A percentile compares a stretch with the other conserved stretches of the same genome.
These are phyloP conservation scores for Microdochium bolleyi DNA, from an alignment of 2,329 filamentous ascomycete species.

Conservation along the genomic window DNA sequence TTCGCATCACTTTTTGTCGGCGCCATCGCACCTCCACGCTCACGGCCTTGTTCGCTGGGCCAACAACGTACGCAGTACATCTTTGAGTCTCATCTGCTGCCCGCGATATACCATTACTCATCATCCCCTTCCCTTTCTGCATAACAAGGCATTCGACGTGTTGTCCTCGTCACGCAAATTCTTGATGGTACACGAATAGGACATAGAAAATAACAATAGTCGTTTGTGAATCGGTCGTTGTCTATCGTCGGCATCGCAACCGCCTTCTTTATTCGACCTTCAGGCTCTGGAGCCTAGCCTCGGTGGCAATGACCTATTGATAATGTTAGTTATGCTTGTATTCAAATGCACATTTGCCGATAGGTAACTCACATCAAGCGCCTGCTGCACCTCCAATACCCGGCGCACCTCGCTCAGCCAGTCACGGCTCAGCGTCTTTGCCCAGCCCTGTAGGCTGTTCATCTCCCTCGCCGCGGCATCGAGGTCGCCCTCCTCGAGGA, in stretches of 20 bases:
- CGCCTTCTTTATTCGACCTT: conserved; percentile 57
- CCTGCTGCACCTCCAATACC: conserved; percentile 91
- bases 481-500: conserved; percentile 86
- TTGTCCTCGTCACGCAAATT: too few relatives aligned
- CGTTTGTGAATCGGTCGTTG: neutral
- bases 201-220: conserved; percentile 22
- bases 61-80: too few relatives aligned
- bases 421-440: conserved; percentile 87
- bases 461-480: conserved; percentile 91
- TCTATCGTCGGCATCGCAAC: neutral
- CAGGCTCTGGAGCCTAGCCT: conserved; percentile 82
- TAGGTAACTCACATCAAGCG: conserved; percentile 70
- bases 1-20: too few relatives aligned
- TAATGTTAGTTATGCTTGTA: conserved; percentile 13
- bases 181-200: conserved; percentile 12
- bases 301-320: conserved; percentile 72
- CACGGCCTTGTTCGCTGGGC: too few relatives aligned
- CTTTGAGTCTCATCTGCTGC: too few relatives aligned
- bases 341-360: neutral
- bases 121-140: too few relatives aligned
- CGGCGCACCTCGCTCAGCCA: conserved; percentile 88
- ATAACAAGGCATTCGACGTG: too few relatives aligned
- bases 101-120: too few relatives aligned
- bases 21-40: too few relatives aligned
- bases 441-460: conserved; percentile 89